Percentiles rank a stretch among this genome's conserved stretches.
phyloP scores from a whole-genome alignment of 148 eudicot genomes.

The Rhododendron kiyosumense region DNA sequence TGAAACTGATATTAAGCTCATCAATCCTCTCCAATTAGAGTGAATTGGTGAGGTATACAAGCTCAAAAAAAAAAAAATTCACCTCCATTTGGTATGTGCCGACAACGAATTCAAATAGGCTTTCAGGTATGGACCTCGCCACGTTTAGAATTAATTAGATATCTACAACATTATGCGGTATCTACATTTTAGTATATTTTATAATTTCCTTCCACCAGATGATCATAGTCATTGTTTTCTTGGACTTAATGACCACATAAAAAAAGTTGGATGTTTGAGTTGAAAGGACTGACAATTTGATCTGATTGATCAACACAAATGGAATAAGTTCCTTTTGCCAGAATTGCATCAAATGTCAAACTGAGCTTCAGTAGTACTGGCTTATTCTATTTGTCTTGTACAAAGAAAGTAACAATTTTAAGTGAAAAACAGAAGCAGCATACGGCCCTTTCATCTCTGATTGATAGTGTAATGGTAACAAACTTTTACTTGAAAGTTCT shows the following conservation, averaged over 20 bases:
- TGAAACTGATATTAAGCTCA: neutral
- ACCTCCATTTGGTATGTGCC: neutral
- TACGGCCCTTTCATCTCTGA: neutral
- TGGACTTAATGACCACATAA: too few relatives aligned
- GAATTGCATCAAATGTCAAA: neutral
- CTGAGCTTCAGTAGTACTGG: neutral
- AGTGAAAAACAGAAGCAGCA: neutral
- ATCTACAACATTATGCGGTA: neutral
- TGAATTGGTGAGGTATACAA: too few relatives aligned
- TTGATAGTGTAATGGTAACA: neutral
- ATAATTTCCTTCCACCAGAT: neutral
- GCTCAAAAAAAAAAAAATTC: neutral
- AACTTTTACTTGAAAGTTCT: neutral
- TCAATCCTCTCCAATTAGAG: neutral
- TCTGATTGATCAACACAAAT: neutral
- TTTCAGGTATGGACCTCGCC: too few relatives aligned
- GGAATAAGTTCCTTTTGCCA: slow-evolving; percentile 2
- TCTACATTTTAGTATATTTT: neutral
- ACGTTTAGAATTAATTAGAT: neutral
- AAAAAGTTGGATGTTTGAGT: neutral
- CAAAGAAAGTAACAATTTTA: neutral
- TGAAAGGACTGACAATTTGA: neutral
- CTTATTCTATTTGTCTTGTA: slow-evolving; percentile 3
- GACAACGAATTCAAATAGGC: too few relatives aligned
- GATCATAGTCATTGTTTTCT: neutral